Percentiles rank a stretch among this genome's conserved stretches.
These are phyloP conservation scores for Saturnispora dispora DNA, from an alignment of 805 yeast genomes.

Conservation along the genomic window DNA sequence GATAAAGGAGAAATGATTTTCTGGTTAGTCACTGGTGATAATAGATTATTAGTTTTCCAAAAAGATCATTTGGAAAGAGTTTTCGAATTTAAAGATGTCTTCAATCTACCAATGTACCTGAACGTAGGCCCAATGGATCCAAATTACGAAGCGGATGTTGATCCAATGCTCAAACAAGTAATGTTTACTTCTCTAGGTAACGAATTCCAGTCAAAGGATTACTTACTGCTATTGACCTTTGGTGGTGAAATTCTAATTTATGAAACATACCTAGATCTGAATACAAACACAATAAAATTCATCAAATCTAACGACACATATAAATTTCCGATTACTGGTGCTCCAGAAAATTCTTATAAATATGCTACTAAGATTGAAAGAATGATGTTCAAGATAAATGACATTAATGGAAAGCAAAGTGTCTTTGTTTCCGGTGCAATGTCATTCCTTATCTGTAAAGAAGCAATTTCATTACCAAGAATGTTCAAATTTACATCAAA, in stretches of 20 bases:
- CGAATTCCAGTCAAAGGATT: slow-evolving; percentile 42
- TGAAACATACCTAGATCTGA: slow-evolving; percentile 39
- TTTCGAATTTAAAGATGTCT: slow-evolving; percentile 42
- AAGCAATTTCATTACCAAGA: slow-evolving; percentile 53
- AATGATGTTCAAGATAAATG: slow-evolving; percentile 48
- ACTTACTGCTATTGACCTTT: slow-evolving; percentile 60
- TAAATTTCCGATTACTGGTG: slow-evolving; percentile 53
- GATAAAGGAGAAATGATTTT: slow-evolving; percentile 36
- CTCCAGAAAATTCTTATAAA: slow-evolving; percentile 69
- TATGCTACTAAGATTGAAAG: slow-evolving; percentile 64
- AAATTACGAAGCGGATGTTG: slow-evolving; percentile 45
- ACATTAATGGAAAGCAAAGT: slow-evolving; percentile 48
- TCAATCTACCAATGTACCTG: slow-evolving; percentile 36
- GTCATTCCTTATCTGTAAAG: slow-evolving; percentile 61
- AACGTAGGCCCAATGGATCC: slow-evolving; percentile 41
- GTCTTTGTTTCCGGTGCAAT: slow-evolving; percentile 67
- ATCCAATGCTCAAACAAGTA: slow-evolving; percentile 65
- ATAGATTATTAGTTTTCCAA: slow-evolving; percentile 56
- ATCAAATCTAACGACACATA: slow-evolving; percentile 36
- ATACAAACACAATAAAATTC: slow-evolving; percentile 31
- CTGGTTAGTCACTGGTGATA: slow-evolving; percentile 68
- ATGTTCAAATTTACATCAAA: slow-evolving; percentile 57
- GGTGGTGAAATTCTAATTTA: slow-evolving; percentile 76
- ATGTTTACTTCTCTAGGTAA: slow-evolving; percentile 61
- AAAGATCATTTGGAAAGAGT: slow-evolving; percentile 46